These are phyloP conservation scores for Rhizophora apiculata DNA, from an alignment of 345 rosid genomes.

Conservation along the genomic window DNA sequence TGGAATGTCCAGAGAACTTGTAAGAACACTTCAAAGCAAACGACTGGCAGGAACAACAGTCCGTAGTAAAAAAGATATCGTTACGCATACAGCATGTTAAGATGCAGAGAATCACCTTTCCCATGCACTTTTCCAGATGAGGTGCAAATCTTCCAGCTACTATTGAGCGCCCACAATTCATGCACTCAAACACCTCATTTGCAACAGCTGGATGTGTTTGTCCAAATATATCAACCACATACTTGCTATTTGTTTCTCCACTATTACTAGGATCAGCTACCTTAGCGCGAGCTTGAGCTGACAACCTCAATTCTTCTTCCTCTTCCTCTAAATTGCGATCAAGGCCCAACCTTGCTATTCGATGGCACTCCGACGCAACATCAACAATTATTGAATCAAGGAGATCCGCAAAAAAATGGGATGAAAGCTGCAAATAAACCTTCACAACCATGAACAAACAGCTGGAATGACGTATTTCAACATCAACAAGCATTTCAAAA, in stretches of 20 bases:
- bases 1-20: background rate
- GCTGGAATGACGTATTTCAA: background rate
- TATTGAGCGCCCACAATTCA: constrained; percentile 85
- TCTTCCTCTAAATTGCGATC: constrained; percentile 77
- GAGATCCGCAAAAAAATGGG: constrained; percentile 62
- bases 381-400: constrained; percentile 85
- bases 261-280: constrained; percentile 67
- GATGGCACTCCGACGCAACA: constrained; percentile 94
- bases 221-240: constrained; percentile 85
- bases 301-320: constrained; percentile 83
- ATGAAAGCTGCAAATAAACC: constrained; percentile 49
- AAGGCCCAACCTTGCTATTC: constrained; percentile 74
- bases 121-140: constrained; percentile 97
- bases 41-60: background rate
- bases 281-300: constrained; percentile 71
- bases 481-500: background rate
- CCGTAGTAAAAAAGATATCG: background rate
- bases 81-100: background rate
- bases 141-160: constrained; percentile 96
- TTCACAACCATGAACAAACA: constrained; percentile 5
- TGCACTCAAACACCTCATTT: constrained; percentile 76
- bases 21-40: background rate
- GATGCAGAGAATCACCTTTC: constrained; percentile 58
- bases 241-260: constrained; percentile 68
- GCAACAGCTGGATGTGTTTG: constrained; percentile 87